Conservation (phyloP, 1,284 basidiomycete genomes). For the Cryptococcus sp. region DNA sequence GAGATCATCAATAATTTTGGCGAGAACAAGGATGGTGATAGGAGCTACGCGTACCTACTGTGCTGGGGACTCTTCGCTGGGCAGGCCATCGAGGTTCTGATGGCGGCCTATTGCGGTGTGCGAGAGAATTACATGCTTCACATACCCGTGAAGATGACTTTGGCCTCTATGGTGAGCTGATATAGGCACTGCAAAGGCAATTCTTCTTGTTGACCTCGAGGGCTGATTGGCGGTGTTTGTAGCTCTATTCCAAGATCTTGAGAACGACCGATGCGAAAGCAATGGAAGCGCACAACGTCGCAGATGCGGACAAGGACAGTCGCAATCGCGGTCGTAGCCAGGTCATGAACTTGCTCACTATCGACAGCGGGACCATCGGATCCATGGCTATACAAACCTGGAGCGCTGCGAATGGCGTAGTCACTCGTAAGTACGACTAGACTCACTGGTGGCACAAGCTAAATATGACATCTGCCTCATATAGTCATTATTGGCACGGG, state of each 20-base stretch:
- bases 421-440: slow-evolving; percentile 34
- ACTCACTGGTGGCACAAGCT: not conserved
- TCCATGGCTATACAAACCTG: slow-evolving; percentile 41
- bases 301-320: slow-evolving; percentile 24
- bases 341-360: slow-evolving; percentile 50
- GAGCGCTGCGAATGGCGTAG: slow-evolving; percentile 39
- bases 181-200: no score
- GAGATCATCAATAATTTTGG: slow-evolving; percentile 45
- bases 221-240: not conserved
- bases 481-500: slow-evolving; percentile 41
- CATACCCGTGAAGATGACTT: slow-evolving; percentile 42
- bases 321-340: slow-evolving; percentile 42
- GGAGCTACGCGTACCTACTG: slow-evolving; percentile 48
- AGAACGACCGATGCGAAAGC: slow-evolving; percentile 45
- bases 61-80: slow-evolving; percentile 48
- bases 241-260: slow-evolving; percentile 51
- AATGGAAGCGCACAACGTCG: slow-evolving; percentile 44
- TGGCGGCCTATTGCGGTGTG: slow-evolving; percentile 33
- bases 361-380: slow-evolving; percentile 41
- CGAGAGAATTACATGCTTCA: slow-evolving; percentile 49
- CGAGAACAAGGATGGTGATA: slow-evolving; percentile 24
- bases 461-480: not conserved
- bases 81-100: slow-evolving; percentile 34
- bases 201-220: not conserved
- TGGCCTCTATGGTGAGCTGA: slow-evolving; percentile 40